phyloP scores from a whole-genome alignment of 495 filamentous ascomycete species.

The Lophiotrema nucula region DNA sequence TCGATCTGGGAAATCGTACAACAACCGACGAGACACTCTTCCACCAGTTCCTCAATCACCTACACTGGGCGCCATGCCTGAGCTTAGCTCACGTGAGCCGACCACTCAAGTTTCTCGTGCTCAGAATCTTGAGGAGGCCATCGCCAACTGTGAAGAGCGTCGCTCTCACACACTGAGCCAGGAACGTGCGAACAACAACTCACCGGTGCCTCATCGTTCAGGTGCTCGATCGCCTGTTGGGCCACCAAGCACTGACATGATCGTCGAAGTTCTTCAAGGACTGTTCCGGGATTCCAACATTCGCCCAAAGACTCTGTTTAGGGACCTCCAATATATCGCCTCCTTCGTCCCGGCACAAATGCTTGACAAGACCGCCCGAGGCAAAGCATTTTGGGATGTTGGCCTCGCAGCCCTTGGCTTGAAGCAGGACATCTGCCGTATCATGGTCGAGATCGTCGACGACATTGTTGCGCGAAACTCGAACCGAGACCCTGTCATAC shows the following conservation, averaged over 20 bases:
- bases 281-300: slow-evolving; percentile 75
- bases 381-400: slow-evolving; percentile 94
- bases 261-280: slow-evolving; percentile 73
- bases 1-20: slow-evolving; percentile 32
- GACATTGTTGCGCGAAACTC: slow-evolving; percentile 65
- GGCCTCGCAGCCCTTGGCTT: slow-evolving; percentile 81
- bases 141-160: slow-evolving; percentile 68
- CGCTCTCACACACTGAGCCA: slow-evolving; percentile 54
- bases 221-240: slow-evolving; percentile 32
- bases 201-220: slow-evolving; percentile 20
- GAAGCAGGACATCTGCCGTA: slow-evolving; percentile 84
- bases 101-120: slow-evolving; percentile 37
- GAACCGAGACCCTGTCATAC: slow-evolving; percentile 49
- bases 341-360: slow-evolving; percentile 80
- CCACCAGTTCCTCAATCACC: slow-evolving; percentile 40
- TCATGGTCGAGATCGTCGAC: slow-evolving; percentile 85
- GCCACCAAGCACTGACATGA: slow-evolving; percentile 61
- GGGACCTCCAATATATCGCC: slow-evolving; percentile 92
- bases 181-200: slow-evolving; percentile 36
- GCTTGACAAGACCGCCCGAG: slow-evolving; percentile 80
- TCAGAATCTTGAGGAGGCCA: slow-evolving; percentile 58
- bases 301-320: slow-evolving; percentile 87
- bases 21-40: slow-evolving; percentile 35
- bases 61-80: slow-evolving; percentile 36
- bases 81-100: slow-evolving; percentile 38